phyloP scores from a whole-genome alignment of 75 land plant genomes.

The Larix kaempferi region DNA sequence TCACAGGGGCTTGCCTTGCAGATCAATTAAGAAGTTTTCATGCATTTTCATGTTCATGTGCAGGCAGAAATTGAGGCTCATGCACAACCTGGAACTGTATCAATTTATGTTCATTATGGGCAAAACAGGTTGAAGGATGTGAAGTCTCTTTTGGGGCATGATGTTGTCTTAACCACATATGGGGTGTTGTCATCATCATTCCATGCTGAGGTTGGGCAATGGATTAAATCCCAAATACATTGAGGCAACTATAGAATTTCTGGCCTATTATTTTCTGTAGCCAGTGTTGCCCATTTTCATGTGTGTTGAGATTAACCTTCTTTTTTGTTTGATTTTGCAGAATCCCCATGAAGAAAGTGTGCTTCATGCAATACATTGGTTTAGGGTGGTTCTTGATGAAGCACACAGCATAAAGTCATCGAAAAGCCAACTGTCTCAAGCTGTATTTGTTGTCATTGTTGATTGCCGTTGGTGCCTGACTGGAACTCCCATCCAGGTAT shows the following conservation, averaged over 20 bases:
- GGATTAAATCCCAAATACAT: neutral
- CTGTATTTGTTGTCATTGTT: slow-evolving; percentile 60
- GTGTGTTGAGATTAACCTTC: neutral
- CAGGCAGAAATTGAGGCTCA: slow-evolving; percentile 84
- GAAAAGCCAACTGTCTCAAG: slow-evolving; percentile 48
- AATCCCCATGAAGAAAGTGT: slow-evolving; percentile 36
- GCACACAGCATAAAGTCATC: slow-evolving; percentile 84
- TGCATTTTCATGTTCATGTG: neutral
- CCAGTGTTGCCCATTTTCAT: neutral
- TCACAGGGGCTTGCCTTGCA: neutral
- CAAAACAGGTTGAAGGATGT: slow-evolving; percentile 38
- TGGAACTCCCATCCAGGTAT: slow-evolving; percentile 89
- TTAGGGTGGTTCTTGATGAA: slow-evolving; percentile 87
- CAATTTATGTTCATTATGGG: slow-evolving; percentile 88
- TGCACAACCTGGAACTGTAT: slow-evolving; percentile 47
- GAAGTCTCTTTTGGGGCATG: slow-evolving; percentile 37
- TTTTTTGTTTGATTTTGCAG: slow-evolving; percentile 14
- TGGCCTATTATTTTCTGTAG: neutral
- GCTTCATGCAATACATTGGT: slow-evolving; percentile 74
- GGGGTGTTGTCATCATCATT: slow-evolving; percentile 61
- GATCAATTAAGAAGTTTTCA: neutral
- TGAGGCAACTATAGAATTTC: neutral
- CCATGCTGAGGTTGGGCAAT: slow-evolving; percentile 12
- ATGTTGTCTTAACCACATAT: slow-evolving; percentile 89
- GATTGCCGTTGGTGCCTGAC: slow-evolving; percentile 90